Percentiles rank a stretch among this genome's conserved stretches.
phyloP scores from a whole-genome alignment of 345 rosid species.

The Pugionium dolabratum region DNA sequence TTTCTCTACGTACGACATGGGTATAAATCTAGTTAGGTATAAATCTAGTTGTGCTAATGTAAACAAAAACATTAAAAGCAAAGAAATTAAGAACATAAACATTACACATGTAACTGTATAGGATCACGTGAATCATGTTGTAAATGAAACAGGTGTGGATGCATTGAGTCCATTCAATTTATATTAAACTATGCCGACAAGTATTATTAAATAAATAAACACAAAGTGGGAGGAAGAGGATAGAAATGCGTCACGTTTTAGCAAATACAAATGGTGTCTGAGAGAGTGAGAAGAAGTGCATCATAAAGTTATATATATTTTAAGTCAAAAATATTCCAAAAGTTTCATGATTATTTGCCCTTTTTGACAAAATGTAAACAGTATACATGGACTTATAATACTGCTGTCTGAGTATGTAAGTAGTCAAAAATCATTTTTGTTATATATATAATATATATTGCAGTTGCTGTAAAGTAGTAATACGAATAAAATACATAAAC shows the following conservation, averaged over 20 bases:
- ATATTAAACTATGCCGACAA: neutral
- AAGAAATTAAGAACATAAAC: neutral
- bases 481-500: slow-evolving; percentile 11
- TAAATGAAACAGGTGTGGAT: neutral
- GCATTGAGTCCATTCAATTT: slow-evolving; percentile 27
- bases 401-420: no score
- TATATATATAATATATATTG: no score
- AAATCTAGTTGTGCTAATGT: no score
- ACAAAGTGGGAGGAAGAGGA: slow-evolving; percentile 28
- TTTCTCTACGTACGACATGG: no score
- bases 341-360: no score
- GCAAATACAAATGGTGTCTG: neutral
- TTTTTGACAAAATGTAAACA: no score
- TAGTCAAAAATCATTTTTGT: no score
- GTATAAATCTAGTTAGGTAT: no score
- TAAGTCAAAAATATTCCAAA: no score
- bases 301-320: no score
- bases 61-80: no score
- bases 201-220: neutral
- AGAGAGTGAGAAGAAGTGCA: slow-evolving; percentile 27
- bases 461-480: neutral
- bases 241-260: slow-evolving; percentile 33
- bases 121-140: slow-evolving; percentile 35
- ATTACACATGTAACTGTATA: neutral
- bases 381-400: no score